Conservation (phyloP, 1,139 yeast species). For the Geotrichum siamense region DNA sequence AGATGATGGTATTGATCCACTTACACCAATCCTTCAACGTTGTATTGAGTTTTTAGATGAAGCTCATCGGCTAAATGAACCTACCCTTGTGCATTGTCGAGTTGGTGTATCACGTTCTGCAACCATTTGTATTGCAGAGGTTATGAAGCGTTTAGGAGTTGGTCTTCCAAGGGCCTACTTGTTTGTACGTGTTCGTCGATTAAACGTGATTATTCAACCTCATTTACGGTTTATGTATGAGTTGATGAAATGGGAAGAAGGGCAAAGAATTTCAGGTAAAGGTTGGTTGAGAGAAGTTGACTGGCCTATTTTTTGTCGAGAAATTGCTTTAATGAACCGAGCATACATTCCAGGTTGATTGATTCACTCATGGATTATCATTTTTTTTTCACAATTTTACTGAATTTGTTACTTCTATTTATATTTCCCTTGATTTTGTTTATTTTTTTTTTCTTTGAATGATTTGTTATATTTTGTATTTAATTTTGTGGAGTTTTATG, state of each 20-base stretch:
- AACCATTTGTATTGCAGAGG: constrained; percentile 82
- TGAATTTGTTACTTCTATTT: no score
- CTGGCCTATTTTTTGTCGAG: constrained; percentile 87
- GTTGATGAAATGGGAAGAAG: constrained; percentile 69
- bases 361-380: no score
- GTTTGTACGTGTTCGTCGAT: constrained; percentile 72
- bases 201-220: constrained; percentile 88
- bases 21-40: constrained; percentile 37
- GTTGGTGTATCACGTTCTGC: constrained; percentile 92
- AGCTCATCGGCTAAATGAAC: constrained; percentile 37
- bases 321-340: constrained; percentile 66
- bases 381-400: no score
- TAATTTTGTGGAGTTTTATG: no score
- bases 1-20: constrained; percentile 47
- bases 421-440: no score
- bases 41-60: constrained; percentile 42
- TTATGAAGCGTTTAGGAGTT: constrained; percentile 64
- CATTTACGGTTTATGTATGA: constrained; percentile 82
- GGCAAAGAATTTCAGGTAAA: constrained; percentile 28
- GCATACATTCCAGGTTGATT: constrained; percentile 43
- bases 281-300: constrained; percentile 62
- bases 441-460: no score
- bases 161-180: constrained; percentile 69
- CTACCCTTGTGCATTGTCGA: constrained; percentile 75
- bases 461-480: no score